Conservation (phyloP, 805 yeast species). For the Monosporozyma aerobia region DNA sequence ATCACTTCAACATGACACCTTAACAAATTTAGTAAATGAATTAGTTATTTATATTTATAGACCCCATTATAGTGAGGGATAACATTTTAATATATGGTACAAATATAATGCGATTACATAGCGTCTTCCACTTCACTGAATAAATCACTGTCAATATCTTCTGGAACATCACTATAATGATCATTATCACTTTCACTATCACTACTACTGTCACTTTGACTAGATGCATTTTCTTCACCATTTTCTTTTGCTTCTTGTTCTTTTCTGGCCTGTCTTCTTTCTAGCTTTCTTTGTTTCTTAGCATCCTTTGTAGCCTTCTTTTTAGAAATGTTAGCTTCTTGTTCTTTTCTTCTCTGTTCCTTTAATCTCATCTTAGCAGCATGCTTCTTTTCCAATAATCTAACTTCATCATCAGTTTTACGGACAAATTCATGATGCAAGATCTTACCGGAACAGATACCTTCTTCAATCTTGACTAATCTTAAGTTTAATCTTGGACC, state of each 20-base stretch:
- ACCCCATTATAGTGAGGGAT: neutral
- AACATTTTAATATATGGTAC: neutral
- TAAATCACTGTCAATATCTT: constrained; percentile 39
- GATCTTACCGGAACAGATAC: constrained; percentile 80
- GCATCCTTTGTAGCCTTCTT: constrained; percentile 67
- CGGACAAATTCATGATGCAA: constrained; percentile 65
- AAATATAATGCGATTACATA: constrained; percentile 1
- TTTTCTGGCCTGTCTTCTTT: constrained; percentile 37
- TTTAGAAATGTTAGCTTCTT: constrained; percentile 65
- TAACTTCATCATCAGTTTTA: constrained; percentile 54
- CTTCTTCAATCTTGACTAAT: constrained; percentile 84
- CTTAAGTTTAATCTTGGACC: constrained; percentile 82
- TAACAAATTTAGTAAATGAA: neutral
- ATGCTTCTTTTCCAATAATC: constrained; percentile 58
- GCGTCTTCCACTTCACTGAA: constrained; percentile 35
- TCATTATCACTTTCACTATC: constrained; percentile 27
- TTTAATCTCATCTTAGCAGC: constrained; percentile 50
- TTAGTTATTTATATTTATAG: neutral
- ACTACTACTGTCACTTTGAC: constrained; percentile 11
- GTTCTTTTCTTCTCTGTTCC: constrained; percentile 65
- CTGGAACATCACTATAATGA: constrained; percentile 34
- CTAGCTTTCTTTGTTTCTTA: constrained; percentile 59
- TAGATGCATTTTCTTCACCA: constrained; percentile 17
- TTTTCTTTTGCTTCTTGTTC: constrained; percentile 21
- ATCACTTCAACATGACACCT: too few species aligned